Percentiles rank a stretch among this genome's conserved stretches.
Conservation (phyloP, 768 basidiomycete species). For the Russula sp. region DNA sequence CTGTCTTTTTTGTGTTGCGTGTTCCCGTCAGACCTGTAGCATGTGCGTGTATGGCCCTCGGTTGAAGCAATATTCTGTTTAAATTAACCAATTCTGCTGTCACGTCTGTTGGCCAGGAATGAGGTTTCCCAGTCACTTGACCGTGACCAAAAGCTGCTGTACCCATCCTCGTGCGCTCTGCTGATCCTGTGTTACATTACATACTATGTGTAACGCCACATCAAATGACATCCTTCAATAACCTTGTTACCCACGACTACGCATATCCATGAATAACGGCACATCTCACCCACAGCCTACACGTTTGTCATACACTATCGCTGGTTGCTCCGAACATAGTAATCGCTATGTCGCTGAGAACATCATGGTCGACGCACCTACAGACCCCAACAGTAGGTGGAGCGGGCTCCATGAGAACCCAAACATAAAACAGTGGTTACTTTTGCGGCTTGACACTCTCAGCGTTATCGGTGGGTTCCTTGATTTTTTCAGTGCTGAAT, state of each 20-base stretch:
- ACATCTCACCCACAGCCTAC: constrained; percentile 1
- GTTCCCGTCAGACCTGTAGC: constrained; percentile 35
- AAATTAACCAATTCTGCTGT: constrained; percentile 6
- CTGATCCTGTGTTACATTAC: neutral
- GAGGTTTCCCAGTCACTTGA: neutral
- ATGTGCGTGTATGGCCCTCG: constrained; percentile 38
- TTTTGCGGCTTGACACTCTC: constrained; percentile 54
- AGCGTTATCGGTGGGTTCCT: constrained; percentile 59
- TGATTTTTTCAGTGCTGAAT: neutral
- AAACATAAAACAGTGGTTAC: constrained; percentile 62
- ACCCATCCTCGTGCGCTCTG: neutral
- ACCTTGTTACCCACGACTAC: neutral
- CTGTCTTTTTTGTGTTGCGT: constrained; percentile 19
- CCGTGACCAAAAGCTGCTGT: neutral
- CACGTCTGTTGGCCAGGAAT: neutral
- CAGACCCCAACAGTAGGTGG: constrained; percentile 68
- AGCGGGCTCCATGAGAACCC: constrained; percentile 57
- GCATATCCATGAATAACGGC: neutral
- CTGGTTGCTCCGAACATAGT: constrained; percentile 63
- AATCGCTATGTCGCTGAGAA: constrained; percentile 64
- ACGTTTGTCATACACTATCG: constrained; percentile 33
- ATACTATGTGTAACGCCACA: neutral
- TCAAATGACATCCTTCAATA: neutral
- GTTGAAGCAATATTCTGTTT: constrained; percentile 29
- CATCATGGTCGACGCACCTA: constrained; percentile 57